Evolutionary conservation across 768 basidiomycete species (phyloP).

Genomic region (Chlorophyllum brunneum): DNA sequence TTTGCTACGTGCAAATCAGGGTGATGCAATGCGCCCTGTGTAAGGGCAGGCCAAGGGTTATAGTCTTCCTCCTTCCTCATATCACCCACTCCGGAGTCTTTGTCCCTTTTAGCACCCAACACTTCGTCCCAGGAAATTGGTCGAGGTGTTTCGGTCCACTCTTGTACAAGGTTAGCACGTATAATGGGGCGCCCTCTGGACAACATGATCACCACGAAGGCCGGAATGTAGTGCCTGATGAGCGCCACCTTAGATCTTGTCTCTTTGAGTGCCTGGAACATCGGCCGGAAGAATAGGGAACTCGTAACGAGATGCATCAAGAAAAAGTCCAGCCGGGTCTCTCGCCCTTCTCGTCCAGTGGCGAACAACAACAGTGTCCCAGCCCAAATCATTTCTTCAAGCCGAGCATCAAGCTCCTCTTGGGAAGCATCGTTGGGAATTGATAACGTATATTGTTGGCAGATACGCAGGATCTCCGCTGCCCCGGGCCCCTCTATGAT

Average conservation of each 20-base stretch:
- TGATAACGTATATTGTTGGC: constrained; percentile 29
- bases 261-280: constrained; percentile 30
- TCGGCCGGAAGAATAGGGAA: constrained; percentile 44
- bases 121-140: constrained; percentile 25
- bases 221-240: constrained; percentile 38
- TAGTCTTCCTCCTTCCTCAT: constrained; percentile 31
- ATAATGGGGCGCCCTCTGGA: constrained; percentile 54
- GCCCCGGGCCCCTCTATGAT: constrained; percentile 34
- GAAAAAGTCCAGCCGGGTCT: constrained; percentile 54
- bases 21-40: constrained; percentile 42
- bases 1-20: constrained; percentile 53
- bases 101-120: constrained; percentile 13
- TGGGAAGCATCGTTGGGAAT: constrained; percentile 28
- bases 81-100: constrained; percentile 27
- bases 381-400: constrained; percentile 49
- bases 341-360: constrained; percentile 40
- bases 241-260: constrained; percentile 38
- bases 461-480: constrained; percentile 43
- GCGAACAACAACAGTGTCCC: constrained; percentile 45
- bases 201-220: constrained; percentile 27
- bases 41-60: constrained; percentile 51
- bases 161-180: constrained; percentile 42
- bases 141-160: constrained; percentile 36
- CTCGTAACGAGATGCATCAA: constrained; percentile 56
- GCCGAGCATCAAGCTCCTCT: constrained; percentile 33